Conservation (phyloP, 2,329 filamentous ascomycete genomes). For the Clarireedia monteithiana region DNA sequence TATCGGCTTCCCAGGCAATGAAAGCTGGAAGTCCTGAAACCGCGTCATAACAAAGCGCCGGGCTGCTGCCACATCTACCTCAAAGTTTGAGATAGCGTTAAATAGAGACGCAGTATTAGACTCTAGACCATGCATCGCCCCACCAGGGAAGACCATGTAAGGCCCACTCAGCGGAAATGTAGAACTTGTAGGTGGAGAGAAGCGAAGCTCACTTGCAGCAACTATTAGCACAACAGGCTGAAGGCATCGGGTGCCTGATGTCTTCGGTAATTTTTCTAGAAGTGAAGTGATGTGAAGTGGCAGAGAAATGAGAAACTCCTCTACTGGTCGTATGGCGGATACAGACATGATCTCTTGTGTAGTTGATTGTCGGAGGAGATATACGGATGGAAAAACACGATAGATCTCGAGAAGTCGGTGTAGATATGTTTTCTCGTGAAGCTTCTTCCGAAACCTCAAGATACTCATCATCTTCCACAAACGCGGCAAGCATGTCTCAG, state of each 20-base stretch:
- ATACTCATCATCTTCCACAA: constrained; percentile 23
- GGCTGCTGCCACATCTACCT: constrained; percentile 23
- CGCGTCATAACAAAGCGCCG: constrained; percentile 21
- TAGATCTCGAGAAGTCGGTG: constrained; percentile 22
- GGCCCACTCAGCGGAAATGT: not conserved
- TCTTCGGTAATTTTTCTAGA: constrained; percentile 20
- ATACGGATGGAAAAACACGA: constrained; percentile 21
- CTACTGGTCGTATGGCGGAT: constrained; percentile 12
- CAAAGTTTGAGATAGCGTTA: constrained; percentile 20
- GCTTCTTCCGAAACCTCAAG: not conserved
- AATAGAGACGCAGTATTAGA: constrained; percentile 9
- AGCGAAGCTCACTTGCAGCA: constrained; percentile 21
- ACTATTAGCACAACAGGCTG: constrained; percentile 24
- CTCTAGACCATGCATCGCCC: not conserved
- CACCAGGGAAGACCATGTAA: not conserved
- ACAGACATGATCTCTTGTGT: constrained; percentile 11
- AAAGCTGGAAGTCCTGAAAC: constrained; percentile 23
- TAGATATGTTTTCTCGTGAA: not conserved
- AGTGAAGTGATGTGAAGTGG: constrained; percentile 23
- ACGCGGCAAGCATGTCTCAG: constrained; percentile 27
- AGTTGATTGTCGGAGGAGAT: constrained; percentile 11
- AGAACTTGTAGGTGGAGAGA: constrained; percentile 11
- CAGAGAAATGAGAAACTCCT: constrained; percentile 24
- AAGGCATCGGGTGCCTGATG: constrained; percentile 24
- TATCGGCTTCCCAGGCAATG: constrained; percentile 25